Percentiles rank a stretch among this genome's conserved stretches.
Evolutionary conservation across 768 basidiomycete species (phyloP).

Genomic region (Suillus subalutaceus): DNA sequence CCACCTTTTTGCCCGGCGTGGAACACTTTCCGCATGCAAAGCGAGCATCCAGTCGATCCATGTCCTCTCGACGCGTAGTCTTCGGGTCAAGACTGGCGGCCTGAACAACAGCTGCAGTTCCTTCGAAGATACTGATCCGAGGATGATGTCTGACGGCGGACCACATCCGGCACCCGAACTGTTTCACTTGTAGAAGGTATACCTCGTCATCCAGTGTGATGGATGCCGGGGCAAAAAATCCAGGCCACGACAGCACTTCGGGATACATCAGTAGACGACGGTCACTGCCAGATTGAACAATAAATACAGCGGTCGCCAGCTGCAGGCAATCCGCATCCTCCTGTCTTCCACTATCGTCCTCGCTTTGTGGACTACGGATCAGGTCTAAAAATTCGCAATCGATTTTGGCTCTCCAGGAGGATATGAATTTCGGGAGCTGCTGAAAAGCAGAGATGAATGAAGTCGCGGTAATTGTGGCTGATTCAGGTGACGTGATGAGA

Average conservation of each 20-base stretch:
- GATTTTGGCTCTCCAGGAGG: conserved; percentile 8
- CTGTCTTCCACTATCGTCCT: background rate
- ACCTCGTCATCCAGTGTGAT: background rate
- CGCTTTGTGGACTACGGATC: background rate
- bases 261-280: conserved; percentile 5
- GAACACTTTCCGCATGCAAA: conserved; percentile 9
- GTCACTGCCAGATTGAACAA: background rate
- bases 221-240: background rate
- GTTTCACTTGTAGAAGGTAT: background rate
- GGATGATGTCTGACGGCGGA: background rate
- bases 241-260: conserved; percentile 5
- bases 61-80: conserved; percentile 6
- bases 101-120: background rate
- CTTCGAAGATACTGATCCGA: background rate
- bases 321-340: background rate
- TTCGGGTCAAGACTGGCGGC: background rate
- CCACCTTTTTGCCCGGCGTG: background rate
- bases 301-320: conserved; percentile 5
- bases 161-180: background rate
- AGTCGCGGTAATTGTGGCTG: background rate
- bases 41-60: conserved; percentile 7
- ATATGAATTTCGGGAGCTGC: conserved; percentile 3
- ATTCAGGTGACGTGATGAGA: conserved; percentile 9
- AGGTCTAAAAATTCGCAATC: conserved; percentile 4
- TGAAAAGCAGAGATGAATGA: conserved; percentile 9